phyloP scores from a whole-genome alignment of 345 rosid species.

The Erucastrum elatum region DNA sequence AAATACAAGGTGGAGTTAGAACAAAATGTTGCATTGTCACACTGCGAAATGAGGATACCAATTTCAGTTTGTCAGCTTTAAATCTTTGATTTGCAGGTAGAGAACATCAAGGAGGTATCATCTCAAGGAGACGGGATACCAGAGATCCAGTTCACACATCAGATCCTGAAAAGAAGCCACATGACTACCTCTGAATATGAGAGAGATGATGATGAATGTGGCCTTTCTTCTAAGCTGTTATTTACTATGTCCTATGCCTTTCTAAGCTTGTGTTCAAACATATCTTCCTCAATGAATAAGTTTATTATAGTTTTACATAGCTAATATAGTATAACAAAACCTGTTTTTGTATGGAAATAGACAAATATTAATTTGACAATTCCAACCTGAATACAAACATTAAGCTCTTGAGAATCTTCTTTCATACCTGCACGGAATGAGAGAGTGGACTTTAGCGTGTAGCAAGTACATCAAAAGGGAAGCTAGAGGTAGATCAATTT shows the following conservation, averaged over 20 bases:
- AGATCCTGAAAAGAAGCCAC: conserved; percentile 51
- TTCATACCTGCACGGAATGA: conserved; percentile 64
- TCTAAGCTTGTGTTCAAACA: neutral
- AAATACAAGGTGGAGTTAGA: conserved; percentile 4
- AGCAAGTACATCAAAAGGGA: neutral
- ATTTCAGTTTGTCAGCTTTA: neutral
- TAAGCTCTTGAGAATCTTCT: conserved; percentile 66
- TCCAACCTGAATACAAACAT: conserved; percentile 71
- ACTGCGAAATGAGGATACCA: conserved; percentile 12
- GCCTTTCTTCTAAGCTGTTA: conserved; percentile 1
- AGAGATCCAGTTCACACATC: conserved; percentile 49
- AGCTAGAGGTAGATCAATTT: neutral
- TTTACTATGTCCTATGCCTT: neutral
- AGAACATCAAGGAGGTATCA: conserved; percentile 47
- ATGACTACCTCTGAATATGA: conserved; percentile 39
- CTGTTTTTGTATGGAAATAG: no score
- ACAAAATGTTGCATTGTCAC: conserved; percentile 1
- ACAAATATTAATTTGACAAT: neutral
- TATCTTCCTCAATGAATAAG: neutral
- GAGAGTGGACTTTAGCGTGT: conserved; percentile 16
- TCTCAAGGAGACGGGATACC: conserved; percentile 38
- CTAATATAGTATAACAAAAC: no score
- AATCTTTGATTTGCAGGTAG: conserved; percentile 40
- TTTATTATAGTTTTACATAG: no score
- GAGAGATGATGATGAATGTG: conserved; percentile 11